A percentile compares a stretch with the other conserved stretches of the same genome.
phyloP scores from a whole-genome alignment of 2,329 filamentous ascomycete genomes.

The Microdochium bolleyi region DNA sequence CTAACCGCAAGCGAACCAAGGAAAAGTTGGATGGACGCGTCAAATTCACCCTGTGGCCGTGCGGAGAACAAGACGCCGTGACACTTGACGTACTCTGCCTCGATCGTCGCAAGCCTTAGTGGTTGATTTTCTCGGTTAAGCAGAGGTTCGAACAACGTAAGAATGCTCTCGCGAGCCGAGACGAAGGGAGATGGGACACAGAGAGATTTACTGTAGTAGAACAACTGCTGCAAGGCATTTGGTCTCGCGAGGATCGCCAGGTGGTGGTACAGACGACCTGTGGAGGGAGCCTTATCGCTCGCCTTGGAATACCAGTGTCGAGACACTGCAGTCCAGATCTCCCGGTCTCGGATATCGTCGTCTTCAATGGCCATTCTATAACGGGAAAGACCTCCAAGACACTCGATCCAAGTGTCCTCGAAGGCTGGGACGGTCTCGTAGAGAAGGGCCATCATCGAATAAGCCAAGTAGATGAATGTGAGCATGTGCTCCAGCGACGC shows the following conservation, averaged over 20 bases:
- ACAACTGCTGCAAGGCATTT: conserved; percentile 62
- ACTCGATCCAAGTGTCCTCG: conserved; percentile 89
- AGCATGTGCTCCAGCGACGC: conserved; percentile 82
- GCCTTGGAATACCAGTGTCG: conserved; percentile 80
- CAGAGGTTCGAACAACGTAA: conserved; percentile 56
- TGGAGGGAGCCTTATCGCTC: conserved; percentile 65
- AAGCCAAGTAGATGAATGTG: conserved; percentile 80
- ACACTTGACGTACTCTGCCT: neutral
- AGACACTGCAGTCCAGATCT: conserved; percentile 75
- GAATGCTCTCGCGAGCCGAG: conserved; percentile 61
- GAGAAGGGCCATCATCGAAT: conserved; percentile 80
- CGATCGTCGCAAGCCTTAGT: neutral
- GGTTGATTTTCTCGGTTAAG: neutral
- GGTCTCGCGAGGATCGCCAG: conserved; percentile 71
- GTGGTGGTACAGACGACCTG: conserved; percentile 81
- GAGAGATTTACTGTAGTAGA: conserved; percentile 63
- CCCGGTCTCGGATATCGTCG: conserved; percentile 63
- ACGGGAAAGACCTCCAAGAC: conserved; percentile 74
- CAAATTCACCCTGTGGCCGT: neutral
- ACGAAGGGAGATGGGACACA: conserved; percentile 60
- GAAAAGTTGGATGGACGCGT: neutral
- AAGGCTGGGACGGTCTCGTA: conserved; percentile 81
- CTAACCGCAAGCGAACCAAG: no score
- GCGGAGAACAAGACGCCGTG: neutral
- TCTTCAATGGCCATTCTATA: conserved; percentile 91